Evolutionary conservation across 148 eudicot species (phyloP).

Genomic region (Heliosperma pusillum): DNA sequence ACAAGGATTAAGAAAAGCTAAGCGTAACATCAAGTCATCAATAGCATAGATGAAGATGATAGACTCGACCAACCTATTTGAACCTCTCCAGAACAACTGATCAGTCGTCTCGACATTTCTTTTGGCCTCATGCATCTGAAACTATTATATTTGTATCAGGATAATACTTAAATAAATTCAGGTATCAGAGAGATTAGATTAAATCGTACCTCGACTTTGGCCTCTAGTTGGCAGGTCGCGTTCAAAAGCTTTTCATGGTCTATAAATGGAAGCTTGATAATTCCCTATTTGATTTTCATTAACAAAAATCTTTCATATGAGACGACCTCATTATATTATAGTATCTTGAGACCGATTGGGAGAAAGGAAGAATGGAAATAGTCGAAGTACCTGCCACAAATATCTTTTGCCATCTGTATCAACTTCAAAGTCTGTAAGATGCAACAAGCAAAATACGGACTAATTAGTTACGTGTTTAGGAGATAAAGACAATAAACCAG

Average conservation of each 20-base stretch:
- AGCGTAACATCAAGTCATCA: not conserved
- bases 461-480: not conserved
- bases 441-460: not conserved
- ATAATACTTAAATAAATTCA: not conserved
- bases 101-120: conserved; percentile 20
- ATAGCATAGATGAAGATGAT: not conserved
- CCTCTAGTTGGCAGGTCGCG: conserved; percentile 6
- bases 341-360: no score
- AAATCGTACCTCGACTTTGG: conserved; percentile 11
- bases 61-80: conserved; percentile 12
- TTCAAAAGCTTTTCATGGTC: conserved; percentile 21
- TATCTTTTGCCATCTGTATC: conserved; percentile 59
- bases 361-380: not conserved
- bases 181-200: not conserved
- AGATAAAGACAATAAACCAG: not conserved
- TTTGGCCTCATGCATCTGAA: conserved; percentile 16
- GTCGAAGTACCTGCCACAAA: conserved; percentile 51
- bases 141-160: not conserved
- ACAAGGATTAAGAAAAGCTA: not conserved
- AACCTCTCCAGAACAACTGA: conserved; percentile 8
- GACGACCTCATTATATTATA: not conserved
- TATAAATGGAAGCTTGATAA: conserved; percentile 27
- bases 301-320: not conserved
- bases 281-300: conserved; percentile 1
- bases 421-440: conserved; percentile 42